Base-by-base conservation (phyloP, 257 asterid species). In the Forsythia suspensa region DNA sequence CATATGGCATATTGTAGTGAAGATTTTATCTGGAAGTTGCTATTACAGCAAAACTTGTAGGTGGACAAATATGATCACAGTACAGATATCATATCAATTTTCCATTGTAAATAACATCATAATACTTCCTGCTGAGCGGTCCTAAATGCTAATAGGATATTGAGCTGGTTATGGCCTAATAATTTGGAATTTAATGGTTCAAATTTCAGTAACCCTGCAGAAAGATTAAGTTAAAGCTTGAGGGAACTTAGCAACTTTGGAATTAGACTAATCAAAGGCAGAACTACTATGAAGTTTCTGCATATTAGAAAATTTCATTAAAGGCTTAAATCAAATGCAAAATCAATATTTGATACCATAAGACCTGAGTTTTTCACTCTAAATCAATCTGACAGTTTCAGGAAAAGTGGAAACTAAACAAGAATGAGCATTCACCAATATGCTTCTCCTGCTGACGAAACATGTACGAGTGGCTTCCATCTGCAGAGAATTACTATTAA, bases 391-490 rank as follows among this genome's bases (percentile, higher is more conserved):
- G 36, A 21, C 67, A 29, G 40, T 24, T 67, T 52, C 34, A 75
- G 36, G 63, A 76, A 65, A 52, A 70, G 74, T 66, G 52, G 74
- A 79, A 82, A 44, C 9, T 42, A 78, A 38, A 51, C 5, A 42
- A 43, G 36, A 63, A 79, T 81, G 76, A 78, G 68, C 10, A 76
- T 66, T 78, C 82, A 95, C 99, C 99, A 61, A 95, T 92, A 84
- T 92, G 98, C 83, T 95, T 95, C 86, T 95, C 99, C 86, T 81
- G 83, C 90, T 93, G 97, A 81, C 86, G 95, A 61, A 85, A 88
- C 90, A 82, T 85, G 89, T 81, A 94, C 55, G 99, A 85, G 86
- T 95, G 98, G 84, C 97, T 90, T 85, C 99, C 99, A 87, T 93
- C 99, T 95, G 96, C 86, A 90, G 73, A 43, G 65, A 55, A 29